phyloP scores from a whole-genome alignment of 768 basidiomycete genomes.

The Leccinum longicurvipes region DNA sequence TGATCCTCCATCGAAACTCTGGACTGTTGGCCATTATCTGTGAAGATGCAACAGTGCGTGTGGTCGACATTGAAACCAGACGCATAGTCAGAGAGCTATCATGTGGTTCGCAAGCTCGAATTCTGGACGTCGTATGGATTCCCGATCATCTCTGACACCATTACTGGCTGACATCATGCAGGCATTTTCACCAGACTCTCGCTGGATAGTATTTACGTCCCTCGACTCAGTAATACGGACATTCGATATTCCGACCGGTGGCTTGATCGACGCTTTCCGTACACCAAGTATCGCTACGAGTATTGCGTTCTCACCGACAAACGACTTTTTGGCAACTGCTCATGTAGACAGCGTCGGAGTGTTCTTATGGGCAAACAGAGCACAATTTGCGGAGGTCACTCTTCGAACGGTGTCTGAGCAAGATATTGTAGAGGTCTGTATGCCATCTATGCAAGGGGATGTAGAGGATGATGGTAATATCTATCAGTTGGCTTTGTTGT shows the following conservation, averaged over 20 bases:
- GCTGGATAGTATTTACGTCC: conserved; percentile 88
- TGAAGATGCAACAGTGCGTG: conserved; percentile 80
- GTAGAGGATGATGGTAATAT: conserved; percentile 76
- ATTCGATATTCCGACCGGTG: conserved; percentile 92
- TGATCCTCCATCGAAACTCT: conserved; percentile 79
- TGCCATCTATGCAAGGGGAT: conserved; percentile 84
- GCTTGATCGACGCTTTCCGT: conserved; percentile 88
- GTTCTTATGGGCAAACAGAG: conserved; percentile 97
- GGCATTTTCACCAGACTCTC: conserved; percentile 93
- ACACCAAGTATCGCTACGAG: conserved; percentile 86
- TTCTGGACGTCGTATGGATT: conserved; percentile 78
- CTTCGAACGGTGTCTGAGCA: conserved; percentile 78
- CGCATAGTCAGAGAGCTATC: conserved; percentile 85
- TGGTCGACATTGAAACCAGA: conserved; percentile 89
- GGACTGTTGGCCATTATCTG: conserved; percentile 79
- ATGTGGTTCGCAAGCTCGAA: conserved; percentile 71
- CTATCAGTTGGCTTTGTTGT: not conserved
- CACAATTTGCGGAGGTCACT: conserved; percentile 85
- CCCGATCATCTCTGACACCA: not conserved
- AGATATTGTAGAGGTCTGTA: conserved; percentile 59
- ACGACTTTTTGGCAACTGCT: conserved; percentile 92
- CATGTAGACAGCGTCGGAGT: conserved; percentile 94
- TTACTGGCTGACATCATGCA: conserved; percentile 30
- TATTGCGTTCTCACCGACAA: conserved; percentile 89
- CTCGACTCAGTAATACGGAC: conserved; percentile 91